Evolutionary conservation across 2,329 filamentous ascomycete genomes (phyloP).

Genomic region (Ophiostoma piceae): DNA sequence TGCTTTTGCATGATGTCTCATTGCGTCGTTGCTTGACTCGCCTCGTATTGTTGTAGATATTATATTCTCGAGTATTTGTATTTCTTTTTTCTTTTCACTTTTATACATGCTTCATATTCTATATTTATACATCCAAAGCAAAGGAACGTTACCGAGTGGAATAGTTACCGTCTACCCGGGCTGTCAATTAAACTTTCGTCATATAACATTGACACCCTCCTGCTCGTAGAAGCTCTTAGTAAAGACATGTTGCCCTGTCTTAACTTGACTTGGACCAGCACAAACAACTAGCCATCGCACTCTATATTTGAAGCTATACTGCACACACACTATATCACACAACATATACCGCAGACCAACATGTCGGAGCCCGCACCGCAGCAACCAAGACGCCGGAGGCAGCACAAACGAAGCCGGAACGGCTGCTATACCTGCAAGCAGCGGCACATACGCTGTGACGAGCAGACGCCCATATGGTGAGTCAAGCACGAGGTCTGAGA

Average conservation of each 20-base stretch:
- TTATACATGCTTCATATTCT: too few species aligned
- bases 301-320: not conserved
- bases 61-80: too few species aligned
- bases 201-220: not conserved
- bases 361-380: not conserved
- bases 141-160: not conserved
- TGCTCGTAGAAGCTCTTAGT: not conserved
- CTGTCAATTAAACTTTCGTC: not conserved
- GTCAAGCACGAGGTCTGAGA: not conserved
- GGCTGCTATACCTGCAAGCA: constrained; percentile 22
- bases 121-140: not conserved
- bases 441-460: constrained; percentile 21
- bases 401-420: constrained; percentile 20
- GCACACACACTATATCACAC: not conserved
- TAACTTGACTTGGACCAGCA: not conserved
- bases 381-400: constrained; percentile 17
- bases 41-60: not conserved
- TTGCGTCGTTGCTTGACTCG: not conserved
- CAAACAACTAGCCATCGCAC: not conserved
- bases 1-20: not conserved
- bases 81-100: too few species aligned
- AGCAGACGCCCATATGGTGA: constrained; percentile 19
- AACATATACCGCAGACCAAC: not conserved
- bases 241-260: not conserved
- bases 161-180: not conserved